A percentile compares a stretch with the other conserved stretches of the same genome.
Evolutionary conservation across 768 basidiomycete genomes (phyloP).

Genomic region (Collybiopsis confluens): DNA sequence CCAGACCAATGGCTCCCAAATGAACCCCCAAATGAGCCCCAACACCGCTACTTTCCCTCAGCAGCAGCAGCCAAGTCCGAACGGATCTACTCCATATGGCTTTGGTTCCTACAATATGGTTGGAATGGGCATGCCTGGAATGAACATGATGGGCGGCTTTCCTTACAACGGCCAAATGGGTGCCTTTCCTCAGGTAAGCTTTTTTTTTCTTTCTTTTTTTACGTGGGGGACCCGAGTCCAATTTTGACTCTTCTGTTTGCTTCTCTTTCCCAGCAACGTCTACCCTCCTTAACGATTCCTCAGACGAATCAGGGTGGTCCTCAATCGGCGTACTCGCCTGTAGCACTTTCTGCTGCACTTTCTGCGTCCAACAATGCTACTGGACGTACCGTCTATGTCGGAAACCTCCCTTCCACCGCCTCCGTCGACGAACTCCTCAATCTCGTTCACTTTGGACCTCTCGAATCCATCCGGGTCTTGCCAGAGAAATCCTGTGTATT

Average conservation of each 20-base stretch:
- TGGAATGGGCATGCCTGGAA: constrained; percentile 73
- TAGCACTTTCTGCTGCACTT: constrained; percentile 69
- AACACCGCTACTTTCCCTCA: constrained; percentile 56
- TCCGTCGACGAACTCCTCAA: constrained; percentile 98
- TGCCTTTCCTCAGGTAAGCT: constrained; percentile 59
- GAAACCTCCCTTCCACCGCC: constrained; percentile 91
- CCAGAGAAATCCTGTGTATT: constrained; percentile 98
- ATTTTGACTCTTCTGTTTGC: not conserved
- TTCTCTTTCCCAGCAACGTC: constrained; percentile 47
- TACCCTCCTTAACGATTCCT: constrained; percentile 60
- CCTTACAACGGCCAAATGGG: constrained; percentile 70
- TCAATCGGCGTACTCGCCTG: constrained; percentile 61
- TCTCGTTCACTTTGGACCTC: constrained; percentile 95
- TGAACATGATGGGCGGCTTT: constrained; percentile 70
- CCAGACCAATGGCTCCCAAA: constrained; percentile 44
- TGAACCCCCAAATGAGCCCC: constrained; percentile 63
- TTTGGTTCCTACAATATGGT: constrained; percentile 75
- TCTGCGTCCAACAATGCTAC: constrained; percentile 62
- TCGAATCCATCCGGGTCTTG: constrained; percentile 90
- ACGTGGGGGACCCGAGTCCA: too few relatives aligned
- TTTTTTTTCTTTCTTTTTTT: constrained; percentile 1
- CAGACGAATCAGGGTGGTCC: constrained; percentile 54
- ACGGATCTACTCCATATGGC: constrained; percentile 45
- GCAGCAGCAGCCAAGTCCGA: constrained; percentile 44
- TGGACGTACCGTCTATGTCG: constrained; percentile 94